Base-by-base conservation (phyloP, 2,329 filamentous ascomycete genomes). In the Arthrobotrys sinensis region DNA sequence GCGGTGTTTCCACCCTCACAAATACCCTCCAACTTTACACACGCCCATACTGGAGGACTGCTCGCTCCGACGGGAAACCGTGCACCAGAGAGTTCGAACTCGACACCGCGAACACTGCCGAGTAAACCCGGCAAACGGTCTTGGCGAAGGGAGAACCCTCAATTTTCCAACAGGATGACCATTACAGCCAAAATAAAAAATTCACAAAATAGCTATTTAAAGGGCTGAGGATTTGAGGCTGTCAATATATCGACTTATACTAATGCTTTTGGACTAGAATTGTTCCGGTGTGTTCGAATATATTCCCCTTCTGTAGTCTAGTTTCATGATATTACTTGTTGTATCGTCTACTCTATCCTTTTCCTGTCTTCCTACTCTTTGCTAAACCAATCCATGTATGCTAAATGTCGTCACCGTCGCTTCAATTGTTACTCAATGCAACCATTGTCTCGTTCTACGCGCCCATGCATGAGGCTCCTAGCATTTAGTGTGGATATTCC, bases 51-150 rank as follows among this genome's bases (percentile, higher is more conserved):
- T 78, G 75, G 67, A 70, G 43, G 75, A 67, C 32, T 78, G 28
- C 75, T 67, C 75, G 24, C 62, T 69, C 75, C 75, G 75, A 78
- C 75, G 67, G 75, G 73, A 57, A 63, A 78, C 19, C 75, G 75
- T 52, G 67, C 75, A 78, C 75, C 75, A 78, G 75, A 66, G 63
- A 71, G 75, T 78, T 78, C 75, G 75, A 78, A 78, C 75, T 78
- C 75, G 75, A 78, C 75, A 78, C 75, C 75, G 67, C 67, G 67
- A 53, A 72, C 75, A 78, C 67, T 72, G 75, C 67, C 62, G 34
- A 34, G 28, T 36, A 24, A 48, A 57, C 52, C 50, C 14, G 46
- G 38, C 75, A 78, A 78, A 78, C 67, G 52, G 75, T 78, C 75
- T 78, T 78, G 75, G 75, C 75, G 36, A 48, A 78, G 75, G 67